Conservation (phyloP, 2,329 filamentous ascomycete species). For the Elsinoe perseae region DNA sequence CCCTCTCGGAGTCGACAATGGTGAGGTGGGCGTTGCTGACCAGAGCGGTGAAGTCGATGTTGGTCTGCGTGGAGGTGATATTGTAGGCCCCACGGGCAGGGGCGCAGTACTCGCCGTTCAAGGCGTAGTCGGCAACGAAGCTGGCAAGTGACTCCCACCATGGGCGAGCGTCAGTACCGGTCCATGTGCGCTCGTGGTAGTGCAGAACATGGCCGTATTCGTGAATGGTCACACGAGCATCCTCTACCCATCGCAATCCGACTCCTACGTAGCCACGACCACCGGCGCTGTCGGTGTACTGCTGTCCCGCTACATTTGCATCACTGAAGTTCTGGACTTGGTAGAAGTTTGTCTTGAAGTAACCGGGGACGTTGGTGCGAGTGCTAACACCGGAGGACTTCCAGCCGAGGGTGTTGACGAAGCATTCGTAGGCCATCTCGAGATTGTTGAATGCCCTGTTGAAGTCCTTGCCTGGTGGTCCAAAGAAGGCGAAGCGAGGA, state of each 20-base stretch:
- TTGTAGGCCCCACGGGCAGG: slow-evolving; percentile 30
- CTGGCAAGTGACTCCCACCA: slow-evolving; percentile 49
- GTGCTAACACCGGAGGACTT: slow-evolving; percentile 23
- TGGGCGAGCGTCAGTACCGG: slow-evolving; percentile 40
- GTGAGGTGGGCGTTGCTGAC: slow-evolving; percentile 43
- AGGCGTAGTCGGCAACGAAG: slow-evolving; percentile 44
- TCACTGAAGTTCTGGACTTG: slow-evolving; percentile 26
- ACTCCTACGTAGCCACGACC: slow-evolving; percentile 42
- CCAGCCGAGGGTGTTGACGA: slow-evolving; percentile 23
- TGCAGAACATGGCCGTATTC: slow-evolving; percentile 46
- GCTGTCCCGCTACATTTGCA: slow-evolving; percentile 30
- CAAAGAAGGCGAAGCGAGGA: slow-evolving; percentile 1
- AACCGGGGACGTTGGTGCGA: slow-evolving; percentile 32
- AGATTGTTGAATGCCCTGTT: slow-evolving; percentile 31
- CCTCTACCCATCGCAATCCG: slow-evolving; percentile 34
- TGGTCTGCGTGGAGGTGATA: slow-evolving; percentile 36
- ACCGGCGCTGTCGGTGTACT: slow-evolving; percentile 35
- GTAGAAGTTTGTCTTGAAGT: slow-evolving; percentile 44
- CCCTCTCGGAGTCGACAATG: slow-evolving; percentile 37
- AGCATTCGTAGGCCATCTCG: slow-evolving; percentile 37
- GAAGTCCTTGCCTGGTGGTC: neutral
- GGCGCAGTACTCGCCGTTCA: slow-evolving; percentile 40
- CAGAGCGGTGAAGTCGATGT: slow-evolving; percentile 2
- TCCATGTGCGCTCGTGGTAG: slow-evolving; percentile 35
- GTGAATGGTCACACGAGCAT: slow-evolving; percentile 39